These are phyloP conservation scores for Pseudomicrostroma phylloplanum DNA, from an alignment of 1,284 basidiomycete genomes.

Conservation along the genomic window DNA sequence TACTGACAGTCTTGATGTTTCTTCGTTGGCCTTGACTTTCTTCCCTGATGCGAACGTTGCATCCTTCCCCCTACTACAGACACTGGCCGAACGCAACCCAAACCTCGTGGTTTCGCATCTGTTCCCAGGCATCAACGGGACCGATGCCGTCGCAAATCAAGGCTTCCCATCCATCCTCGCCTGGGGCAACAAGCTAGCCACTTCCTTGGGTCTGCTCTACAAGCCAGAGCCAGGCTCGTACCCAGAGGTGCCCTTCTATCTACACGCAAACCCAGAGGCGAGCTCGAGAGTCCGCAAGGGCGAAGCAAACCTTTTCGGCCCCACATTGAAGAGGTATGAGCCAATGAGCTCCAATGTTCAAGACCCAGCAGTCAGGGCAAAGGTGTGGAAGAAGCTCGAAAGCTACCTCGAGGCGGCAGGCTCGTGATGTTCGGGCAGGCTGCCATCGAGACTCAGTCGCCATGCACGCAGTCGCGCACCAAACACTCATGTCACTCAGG, in stretches of 20 bases:
- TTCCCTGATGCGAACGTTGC: too few relatives aligned
- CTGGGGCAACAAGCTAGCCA: slow-evolving; percentile 11
- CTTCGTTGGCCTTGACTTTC: too few relatives aligned
- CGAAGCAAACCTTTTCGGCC: slow-evolving; percentile 22
- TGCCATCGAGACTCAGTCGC: too few relatives aligned
- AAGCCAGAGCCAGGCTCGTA: slow-evolving; percentile 24
- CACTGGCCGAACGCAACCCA: slow-evolving; percentile 25
- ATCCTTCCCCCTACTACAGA: slow-evolving; percentile 1
- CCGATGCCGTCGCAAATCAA: slow-evolving; percentile 39
- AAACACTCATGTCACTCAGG: too few relatives aligned
- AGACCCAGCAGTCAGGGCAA: background rate
- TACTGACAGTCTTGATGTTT: too few relatives aligned
- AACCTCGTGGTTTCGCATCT: slow-evolving; percentile 32
- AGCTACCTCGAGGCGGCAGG: background rate
- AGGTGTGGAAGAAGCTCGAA: background rate
- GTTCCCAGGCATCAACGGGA: slow-evolving; percentile 41
- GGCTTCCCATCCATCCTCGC: slow-evolving; percentile 44
- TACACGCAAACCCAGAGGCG: slow-evolving; percentile 24
- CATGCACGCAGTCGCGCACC: too few relatives aligned
- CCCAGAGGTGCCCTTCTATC: slow-evolving; percentile 37
- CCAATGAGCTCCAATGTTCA: slow-evolving; percentile 19
- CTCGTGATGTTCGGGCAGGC: too few relatives aligned
- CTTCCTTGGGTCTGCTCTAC: background rate
- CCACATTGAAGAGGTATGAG: slow-evolving; percentile 16
- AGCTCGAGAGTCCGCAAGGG: slow-evolving; percentile 25